phyloP scores from a whole-genome alignment of 441 rosid genomes.

The Omphalea diandra region DNA sequence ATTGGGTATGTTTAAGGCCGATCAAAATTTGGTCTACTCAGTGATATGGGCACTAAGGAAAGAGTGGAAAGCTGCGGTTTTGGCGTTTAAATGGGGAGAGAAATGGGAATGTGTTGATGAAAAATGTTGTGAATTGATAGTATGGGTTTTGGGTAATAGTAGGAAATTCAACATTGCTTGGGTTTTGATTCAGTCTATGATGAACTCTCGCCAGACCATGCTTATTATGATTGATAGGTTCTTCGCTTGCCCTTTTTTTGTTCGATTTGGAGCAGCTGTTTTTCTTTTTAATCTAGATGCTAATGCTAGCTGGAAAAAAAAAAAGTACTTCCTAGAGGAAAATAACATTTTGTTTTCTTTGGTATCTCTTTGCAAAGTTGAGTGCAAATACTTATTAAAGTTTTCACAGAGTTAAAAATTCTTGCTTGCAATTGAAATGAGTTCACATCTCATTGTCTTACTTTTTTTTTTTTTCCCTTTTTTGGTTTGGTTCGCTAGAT shows the following conservation, averaged over 20 bases:
- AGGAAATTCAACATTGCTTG: slow-evolving; percentile 74
- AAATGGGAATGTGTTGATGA: slow-evolving; percentile 47
- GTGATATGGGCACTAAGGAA: slow-evolving; percentile 59
- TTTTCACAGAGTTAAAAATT: not conserved
- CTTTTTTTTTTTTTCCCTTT: not conserved
- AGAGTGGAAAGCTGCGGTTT: slow-evolving; percentile 76
- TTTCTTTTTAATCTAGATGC: too few species aligned
- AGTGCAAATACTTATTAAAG: not conserved
- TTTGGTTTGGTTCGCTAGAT: slow-evolving; percentile 42
- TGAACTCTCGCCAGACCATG: slow-evolving; percentile 58
- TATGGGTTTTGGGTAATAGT: slow-evolving; percentile 66
- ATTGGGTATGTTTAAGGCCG: slow-evolving; percentile 44
- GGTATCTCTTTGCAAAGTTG: not conserved
- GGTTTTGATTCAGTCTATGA: slow-evolving; percentile 58
- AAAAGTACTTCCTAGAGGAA: too few species aligned
- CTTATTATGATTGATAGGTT: slow-evolving; percentile 76
- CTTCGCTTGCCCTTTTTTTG: not conserved
- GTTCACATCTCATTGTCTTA: slow-evolving; percentile 6
- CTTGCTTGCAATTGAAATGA: not conserved
- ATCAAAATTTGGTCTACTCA: slow-evolving; percentile 45
- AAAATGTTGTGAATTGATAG: slow-evolving; percentile 50
- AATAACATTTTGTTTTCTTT: not conserved
- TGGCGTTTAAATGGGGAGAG: too few species aligned
- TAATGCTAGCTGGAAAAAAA: not conserved
- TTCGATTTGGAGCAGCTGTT: too few species aligned